A percentile compares a stretch with the other conserved stretches of the same genome.
Evolutionary conservation across 768 basidiomycete species (phyloP).

Genomic region (Panellus pusillus): DNA sequence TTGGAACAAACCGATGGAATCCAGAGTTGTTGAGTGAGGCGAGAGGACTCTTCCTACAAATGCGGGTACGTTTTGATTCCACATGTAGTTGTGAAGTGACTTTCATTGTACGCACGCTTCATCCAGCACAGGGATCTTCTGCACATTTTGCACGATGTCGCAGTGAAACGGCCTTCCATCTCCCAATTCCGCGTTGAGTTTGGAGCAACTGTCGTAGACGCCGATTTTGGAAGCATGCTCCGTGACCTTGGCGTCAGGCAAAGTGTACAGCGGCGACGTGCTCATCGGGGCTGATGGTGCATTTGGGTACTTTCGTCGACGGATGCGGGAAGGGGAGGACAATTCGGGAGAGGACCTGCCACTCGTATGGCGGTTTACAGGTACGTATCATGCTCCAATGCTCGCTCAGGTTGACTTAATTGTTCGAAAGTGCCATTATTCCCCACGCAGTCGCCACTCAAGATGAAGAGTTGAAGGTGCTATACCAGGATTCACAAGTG

Average conservation of each 20-base stretch:
- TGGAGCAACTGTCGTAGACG: not conserved
- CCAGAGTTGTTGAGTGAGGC: conserved; percentile 13
- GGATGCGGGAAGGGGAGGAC: not conserved
- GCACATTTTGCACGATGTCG: conserved; percentile 3
- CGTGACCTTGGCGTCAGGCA: conserved; percentile 1
- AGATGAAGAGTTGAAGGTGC: not conserved
- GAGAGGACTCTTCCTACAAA: conserved; percentile 13
- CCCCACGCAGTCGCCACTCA: not conserved
- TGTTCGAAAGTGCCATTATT: not conserved
- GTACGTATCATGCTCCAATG: not conserved
- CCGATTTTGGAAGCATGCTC: not conserved
- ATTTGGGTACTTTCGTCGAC: not conserved
- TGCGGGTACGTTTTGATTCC: conserved; percentile 2
- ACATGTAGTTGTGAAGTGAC: too few relatives aligned
- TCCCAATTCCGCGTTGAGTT: not conserved
- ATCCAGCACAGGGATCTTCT: conserved; percentile 17
- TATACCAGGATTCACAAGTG: conserved; percentile 4
- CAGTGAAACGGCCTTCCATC: not conserved
- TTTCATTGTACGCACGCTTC: not conserved
- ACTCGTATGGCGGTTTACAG: conserved; percentile 3
- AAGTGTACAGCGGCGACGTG: not conserved
- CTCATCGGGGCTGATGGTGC: conserved; percentile 8
- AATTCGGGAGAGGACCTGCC: not conserved
- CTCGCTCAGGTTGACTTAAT: not conserved
- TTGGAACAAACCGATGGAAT: conserved; percentile 9